Evolutionary conservation across 1,139 yeast genomes (phyloP), one percentile per base, ranked within the genome.

Genomic region (Candida labiduridarum): DNA sequence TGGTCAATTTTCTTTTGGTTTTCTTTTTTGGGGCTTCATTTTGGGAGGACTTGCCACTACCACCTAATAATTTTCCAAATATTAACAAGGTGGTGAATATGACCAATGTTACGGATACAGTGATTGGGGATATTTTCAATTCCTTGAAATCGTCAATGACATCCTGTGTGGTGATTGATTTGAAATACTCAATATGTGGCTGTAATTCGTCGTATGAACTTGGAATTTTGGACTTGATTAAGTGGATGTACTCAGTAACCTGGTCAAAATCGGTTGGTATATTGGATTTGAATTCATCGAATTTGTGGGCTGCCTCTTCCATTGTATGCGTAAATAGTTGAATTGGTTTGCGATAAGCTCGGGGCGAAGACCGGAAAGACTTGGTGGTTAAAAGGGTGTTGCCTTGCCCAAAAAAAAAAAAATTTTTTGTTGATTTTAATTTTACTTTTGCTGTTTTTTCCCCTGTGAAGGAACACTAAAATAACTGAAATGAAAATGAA

Each of bases 1-100:
- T 72, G 39, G 76, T 62, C 34, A 67, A 61, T 63, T 66, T 73
- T 68, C 74, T 75, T 63, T 71, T 73, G 52, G 65, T 59, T 53
- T 61, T 60, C 49, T 61, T 59, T 19, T 55, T 48, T 22, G 50
- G 47, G 4, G 56, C 27, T 33, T 33, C 35, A 12, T 33, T 14
- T n/a, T 16, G 38, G 3, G 47, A 49, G n/a, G 46, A 42, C 9
- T 57, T 44, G 18, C 33, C 43, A 14, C 14, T 39, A n/a, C 36
- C 39, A 6, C 50, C 36, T 7, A 69, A 41, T 6, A 71, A 45
- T 40, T 51, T 50, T 4, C 60, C 59, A 41, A 64, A 35, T 5
- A 64, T 46, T 12, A 62, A 41, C n/a, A 69, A 45, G 1, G 76
- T 61, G 27, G 72, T 63, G 4, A 72, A 47, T 4, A 73, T 65